Evolutionary conservation across 805 yeast genomes (phyloP), one percentile per base, ranked within the genome.

Genomic region (Metschnikowia koreensis): DNA sequence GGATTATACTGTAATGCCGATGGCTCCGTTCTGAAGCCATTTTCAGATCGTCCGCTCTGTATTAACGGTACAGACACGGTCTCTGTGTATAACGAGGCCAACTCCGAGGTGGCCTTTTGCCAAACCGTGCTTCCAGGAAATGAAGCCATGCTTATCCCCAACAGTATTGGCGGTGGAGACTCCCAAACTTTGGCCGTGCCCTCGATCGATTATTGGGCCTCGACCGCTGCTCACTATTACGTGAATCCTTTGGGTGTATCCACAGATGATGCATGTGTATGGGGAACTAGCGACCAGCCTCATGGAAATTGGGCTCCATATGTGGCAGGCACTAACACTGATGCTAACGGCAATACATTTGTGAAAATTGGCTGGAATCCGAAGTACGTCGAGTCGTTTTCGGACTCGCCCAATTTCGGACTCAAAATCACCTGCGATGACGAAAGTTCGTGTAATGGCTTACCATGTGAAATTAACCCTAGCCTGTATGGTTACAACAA

Each of bases 351-450:
- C 33, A 80, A 81, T 66, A 90, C 97, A 3, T 90, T 59, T 66
- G 89, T 88, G 58, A 91, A 89, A 71, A 81, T 90, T 66, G 96
- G 93, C 43, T 89, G 96, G 96, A 90, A 90, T 69, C 97, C 97
- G 13, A 80, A 86, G 51, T 88, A 89, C 68, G 67, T 87, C 60
- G 93, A 86, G 57, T 75, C 75, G 46, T 87, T 84, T 73, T 73
- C 75, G 56, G 68, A 75, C 60, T 73, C 69, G 56, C 96, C 96
- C 42, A 65, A 64, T 31, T 89, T 82, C 60, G 97, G 97, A 61
- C 63, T 90, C 58, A 80, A 83, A 65, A 75, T 90, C 60, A 80
- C 82, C 8, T 90, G 97, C 71, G 87, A 83, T 51, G 80, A 77
- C 47, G 42, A 33, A 15, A 71, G 80, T 46, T 74, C 82, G 60